phyloP scores from a whole-genome alignment of 2,329 filamentous ascomycete genomes.

The Cladosporium colombiae region DNA sequence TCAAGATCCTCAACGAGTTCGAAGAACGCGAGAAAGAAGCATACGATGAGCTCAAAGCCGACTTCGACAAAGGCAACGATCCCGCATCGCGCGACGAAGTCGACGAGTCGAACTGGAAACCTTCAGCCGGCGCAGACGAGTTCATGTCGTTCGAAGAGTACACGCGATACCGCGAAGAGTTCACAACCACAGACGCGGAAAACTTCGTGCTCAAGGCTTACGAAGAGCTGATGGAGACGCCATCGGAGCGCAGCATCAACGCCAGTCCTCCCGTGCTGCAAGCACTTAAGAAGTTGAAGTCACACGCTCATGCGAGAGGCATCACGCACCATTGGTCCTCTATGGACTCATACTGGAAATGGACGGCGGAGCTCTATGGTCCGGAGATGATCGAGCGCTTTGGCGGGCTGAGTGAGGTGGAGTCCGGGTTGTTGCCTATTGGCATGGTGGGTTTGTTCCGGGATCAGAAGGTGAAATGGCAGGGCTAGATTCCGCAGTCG shows the following conservation, averaged over 20 bases:
- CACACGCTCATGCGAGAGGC: conserved; percentile 20
- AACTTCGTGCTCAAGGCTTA: conserved; percentile 33
- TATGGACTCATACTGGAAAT: conserved; percentile 48
- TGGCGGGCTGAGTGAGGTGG: conserved; percentile 30
- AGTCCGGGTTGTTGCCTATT: conserved; percentile 31
- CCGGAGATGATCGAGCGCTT: conserved; percentile 31
- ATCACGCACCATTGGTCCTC: conserved; percentile 23
- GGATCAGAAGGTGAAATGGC: conserved; percentile 33
- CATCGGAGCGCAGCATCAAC: neutral
- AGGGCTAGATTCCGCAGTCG: conserved; percentile 24
- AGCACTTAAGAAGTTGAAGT: neutral
- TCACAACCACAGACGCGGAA: conserved; percentile 8
- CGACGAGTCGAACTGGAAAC: conserved; percentile 33
- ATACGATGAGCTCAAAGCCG: neutral
- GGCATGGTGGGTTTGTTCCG: conserved; percentile 32
- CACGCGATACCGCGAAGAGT: conserved; percentile 45
- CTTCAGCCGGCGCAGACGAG: conserved; percentile 40
- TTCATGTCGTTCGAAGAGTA: conserved; percentile 52
- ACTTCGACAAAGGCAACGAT: conserved; percentile 8
- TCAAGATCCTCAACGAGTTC: conserved; percentile 10
- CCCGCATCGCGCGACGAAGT: conserved; percentile 37
- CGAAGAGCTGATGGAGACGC: conserved; percentile 30
- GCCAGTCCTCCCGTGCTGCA: neutral
- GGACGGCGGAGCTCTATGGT: conserved; percentile 41
- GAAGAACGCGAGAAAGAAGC: conserved; percentile 1